phyloP scores from a whole-genome alignment of 2,329 filamentous ascomycete genomes.

The Claviceps sp. region DNA sequence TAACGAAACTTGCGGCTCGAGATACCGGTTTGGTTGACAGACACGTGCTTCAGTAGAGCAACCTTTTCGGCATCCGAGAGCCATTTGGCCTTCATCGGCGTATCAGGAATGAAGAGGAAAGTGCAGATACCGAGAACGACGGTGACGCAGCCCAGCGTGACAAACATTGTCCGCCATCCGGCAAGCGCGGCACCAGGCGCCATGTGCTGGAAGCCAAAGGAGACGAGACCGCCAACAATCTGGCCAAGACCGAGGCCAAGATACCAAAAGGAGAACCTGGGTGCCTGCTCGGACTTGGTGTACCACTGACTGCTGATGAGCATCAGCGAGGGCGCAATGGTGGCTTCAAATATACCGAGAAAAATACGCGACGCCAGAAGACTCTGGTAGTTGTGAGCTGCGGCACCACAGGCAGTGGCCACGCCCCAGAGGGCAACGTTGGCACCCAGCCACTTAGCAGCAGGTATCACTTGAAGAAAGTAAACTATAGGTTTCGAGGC shows the following conservation, averaged over 20 bases:
- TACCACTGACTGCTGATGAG: conserved; percentile 49
- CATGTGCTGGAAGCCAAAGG: conserved; percentile 43
- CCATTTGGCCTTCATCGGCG: conserved; percentile 31
- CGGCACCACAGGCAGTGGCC: conserved; percentile 38
- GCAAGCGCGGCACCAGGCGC: conserved; percentile 36
- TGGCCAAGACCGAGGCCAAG: conserved; percentile 45
- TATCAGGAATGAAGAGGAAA: conserved; percentile 24
- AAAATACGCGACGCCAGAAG: conserved; percentile 43
- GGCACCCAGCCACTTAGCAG: conserved; percentile 44
- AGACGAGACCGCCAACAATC: conserved; percentile 51
- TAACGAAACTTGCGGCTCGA: conserved; percentile 38
- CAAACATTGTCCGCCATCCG: conserved; percentile 61
- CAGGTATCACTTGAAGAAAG: conserved; percentile 46
- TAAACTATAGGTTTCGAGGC: conserved; percentile 24
- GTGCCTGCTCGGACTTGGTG: conserved; percentile 46
- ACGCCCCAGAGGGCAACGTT: conserved; percentile 48
- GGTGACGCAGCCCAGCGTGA: conserved; percentile 45
- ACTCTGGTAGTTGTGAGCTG: conserved; percentile 36
- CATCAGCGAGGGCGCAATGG: conserved; percentile 45
- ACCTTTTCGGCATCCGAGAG: conserved; percentile 35
- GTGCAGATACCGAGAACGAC: conserved; percentile 19
- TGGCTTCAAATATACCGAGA: conserved; percentile 47
- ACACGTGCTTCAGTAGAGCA: conserved; percentile 37
- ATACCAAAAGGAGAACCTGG: conserved; percentile 49
- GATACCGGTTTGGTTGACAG: conserved; percentile 45